Base-by-base conservation (phyloP, 2,329 filamentous ascomycete species). In the Sphaceloma murrayae region DNA sequence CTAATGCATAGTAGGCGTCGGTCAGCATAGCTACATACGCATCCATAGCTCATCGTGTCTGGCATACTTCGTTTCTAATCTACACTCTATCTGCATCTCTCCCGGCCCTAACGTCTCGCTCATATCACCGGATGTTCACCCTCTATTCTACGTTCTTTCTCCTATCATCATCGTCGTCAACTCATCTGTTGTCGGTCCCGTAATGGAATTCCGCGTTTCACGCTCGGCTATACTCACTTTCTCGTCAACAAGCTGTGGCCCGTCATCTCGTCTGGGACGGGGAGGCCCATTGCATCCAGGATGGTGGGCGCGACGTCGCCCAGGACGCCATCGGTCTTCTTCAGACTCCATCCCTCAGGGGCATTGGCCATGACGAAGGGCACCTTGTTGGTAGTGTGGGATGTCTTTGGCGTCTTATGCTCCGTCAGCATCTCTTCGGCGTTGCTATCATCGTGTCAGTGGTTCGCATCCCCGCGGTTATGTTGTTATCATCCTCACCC, bases 391-490 rank as follows among this genome's bases (percentile, higher is more conserved):
- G 83, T 88, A 34, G 91, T 98, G 73, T 98, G 91, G 42, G 85
- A 89, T 6, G 91, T 98, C 78, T 98, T 98, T 56, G 91, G 91
- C 62, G 86, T 94, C 63, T 88, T 87, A 63, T 95, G 85, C 55
- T 85, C 71, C 61, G 87, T 96, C 67, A 96, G 82, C 91, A 98
- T 98, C 72, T 98, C 91, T 71, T 98, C 91, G 46, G 91, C 91
- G 60, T 98, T 98, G 58, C 73, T 75, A 45, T 11, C 32, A 33
- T 13, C 2, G n/a, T 6, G 11, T 62, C 46, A 48, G 49, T 43
- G 16, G 46, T 10, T 13, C 24, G 27, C 5, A 45, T n/a, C 46
- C n/a, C 21, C 32, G 8, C 8, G 22, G 18, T 31, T 17, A 34
- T 4, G n/a, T 18, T n/a, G n/a, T n/a, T n/a, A 14, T 21, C 36